These are phyloP conservation scores for Geotrichum klebahnii DNA, from an alignment of 1,139 yeast genomes.

Conservation along the genomic window DNA sequence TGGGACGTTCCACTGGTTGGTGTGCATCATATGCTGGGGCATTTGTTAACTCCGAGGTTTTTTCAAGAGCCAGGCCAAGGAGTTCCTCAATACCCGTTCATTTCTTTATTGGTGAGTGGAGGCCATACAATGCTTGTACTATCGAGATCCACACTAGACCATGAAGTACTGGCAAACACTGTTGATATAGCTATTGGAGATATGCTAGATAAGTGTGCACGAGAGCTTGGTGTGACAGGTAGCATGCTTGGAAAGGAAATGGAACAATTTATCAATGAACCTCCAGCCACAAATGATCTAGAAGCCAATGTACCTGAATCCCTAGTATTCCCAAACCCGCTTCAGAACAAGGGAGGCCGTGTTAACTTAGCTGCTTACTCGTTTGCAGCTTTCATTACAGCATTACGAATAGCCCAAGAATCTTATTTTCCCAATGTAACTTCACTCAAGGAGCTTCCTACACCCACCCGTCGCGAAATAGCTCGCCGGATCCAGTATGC, in stretches of 20 bases:
- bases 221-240: slow-evolving; percentile 75
- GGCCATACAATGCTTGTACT: slow-evolving; percentile 90
- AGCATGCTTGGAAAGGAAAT: slow-evolving; percentile 82
- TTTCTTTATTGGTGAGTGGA: slow-evolving; percentile 81
- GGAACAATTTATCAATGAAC: slow-evolving; percentile 52
- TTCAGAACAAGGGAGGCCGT: slow-evolving; percentile 48
- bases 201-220: slow-evolving; percentile 86
- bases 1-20: slow-evolving; percentile 78
- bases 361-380: slow-evolving; percentile 52
- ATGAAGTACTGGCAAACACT: slow-evolving; percentile 69
- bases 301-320: slow-evolving; percentile 33
- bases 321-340: slow-evolving; percentile 50
- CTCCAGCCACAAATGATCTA: slow-evolving; percentile 35
- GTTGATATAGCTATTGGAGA: slow-evolving; percentile 92
- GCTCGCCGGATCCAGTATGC: slow-evolving; percentile 64
- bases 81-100: slow-evolving; percentile 65
- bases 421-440: slow-evolving; percentile 8
- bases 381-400: slow-evolving; percentile 49
- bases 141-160: slow-evolving; percentile 57
- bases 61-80: slow-evolving; percentile 39
- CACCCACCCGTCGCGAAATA: slow-evolving; percentile 37
- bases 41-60: slow-evolving; percentile 63
- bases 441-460: slow-evolving; percentile 24
- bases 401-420: slow-evolving; percentile 27
- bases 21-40: slow-evolving; percentile 96